phyloP scores from a whole-genome alignment of 2,329 filamentous ascomycete species.

The Diplocarpon mali region DNA sequence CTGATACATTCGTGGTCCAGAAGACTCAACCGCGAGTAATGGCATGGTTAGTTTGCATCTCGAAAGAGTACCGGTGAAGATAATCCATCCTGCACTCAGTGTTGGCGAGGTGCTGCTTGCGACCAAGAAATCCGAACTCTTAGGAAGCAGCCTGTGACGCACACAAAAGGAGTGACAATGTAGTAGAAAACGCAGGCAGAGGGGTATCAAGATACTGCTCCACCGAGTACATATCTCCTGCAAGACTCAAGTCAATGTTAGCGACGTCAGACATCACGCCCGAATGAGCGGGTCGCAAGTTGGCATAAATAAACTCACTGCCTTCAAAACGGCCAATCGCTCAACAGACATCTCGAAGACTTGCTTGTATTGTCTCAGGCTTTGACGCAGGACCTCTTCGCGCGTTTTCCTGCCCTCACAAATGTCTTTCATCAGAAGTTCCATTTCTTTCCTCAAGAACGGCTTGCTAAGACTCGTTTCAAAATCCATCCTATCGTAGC shows the following conservation, averaged over 20 bases:
- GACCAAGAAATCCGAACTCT: too few relatives aligned
- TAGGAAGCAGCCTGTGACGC: neutral
- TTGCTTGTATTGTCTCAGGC: conserved; percentile 72
- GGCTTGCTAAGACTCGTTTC: conserved; percentile 91
- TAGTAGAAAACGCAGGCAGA: conserved; percentile 1
- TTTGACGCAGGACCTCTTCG: conserved; percentile 67
- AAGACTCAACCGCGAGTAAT: too few relatives aligned
- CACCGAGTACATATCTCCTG: conserved; percentile 24
- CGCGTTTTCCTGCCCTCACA: conserved; percentile 75
- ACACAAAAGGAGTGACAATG: neutral
- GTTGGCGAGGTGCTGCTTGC: too few relatives aligned
- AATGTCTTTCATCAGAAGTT: conserved; percentile 91
- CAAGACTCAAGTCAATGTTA: conserved; percentile 20
- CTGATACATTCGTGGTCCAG: neutral
- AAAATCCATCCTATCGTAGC: conserved; percentile 88
- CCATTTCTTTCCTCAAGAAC: conserved; percentile 95
- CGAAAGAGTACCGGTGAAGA: too few relatives aligned
- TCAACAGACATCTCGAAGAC: conserved; percentile 76
- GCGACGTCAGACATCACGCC: conserved; percentile 2
- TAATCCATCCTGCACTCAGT: too few relatives aligned
- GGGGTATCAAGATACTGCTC: conserved; percentile 13
- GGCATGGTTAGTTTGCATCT: too few relatives aligned
- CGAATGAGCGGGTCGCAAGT: neutral
- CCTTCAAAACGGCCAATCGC: conserved; percentile 56
- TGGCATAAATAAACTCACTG: conserved; percentile 35